Evolutionary conservation across 1,139 yeast genomes (phyloP), one percentile per base, ranked within the genome.

Genomic region (Zygoascus sp.): DNA sequence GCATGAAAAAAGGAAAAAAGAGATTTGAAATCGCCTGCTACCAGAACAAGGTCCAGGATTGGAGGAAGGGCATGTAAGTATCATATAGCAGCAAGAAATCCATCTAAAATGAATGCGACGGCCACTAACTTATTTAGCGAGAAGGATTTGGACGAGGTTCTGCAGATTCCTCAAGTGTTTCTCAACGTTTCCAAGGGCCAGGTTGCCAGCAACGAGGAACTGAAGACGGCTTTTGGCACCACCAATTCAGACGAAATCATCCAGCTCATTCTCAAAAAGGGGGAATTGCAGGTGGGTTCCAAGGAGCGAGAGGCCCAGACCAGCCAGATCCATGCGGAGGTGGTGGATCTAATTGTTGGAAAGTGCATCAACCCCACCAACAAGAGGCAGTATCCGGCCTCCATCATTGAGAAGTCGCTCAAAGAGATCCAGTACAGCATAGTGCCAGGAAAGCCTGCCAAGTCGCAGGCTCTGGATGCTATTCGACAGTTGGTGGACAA

Each of bases 11-110:
- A 63, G 96, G 69, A 27, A 87, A 87, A 62, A 86, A 87, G 66
- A 72, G 97, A 54, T 92, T 89, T 60, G 98, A 92, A 66, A 78
- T 94, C 42, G 98, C 97, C 0, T 92, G 98, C 63, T 92, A 92
- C 65, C 97, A 88, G 61, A 92, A 92, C 61, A 92, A 94, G 62
- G 97, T 92, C 10, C 97, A 90, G 62, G 98, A 92, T 66, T 92
- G 92, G 82, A 74, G 97, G 58, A 77, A 78, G 63, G 89, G 83
- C 63, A 83, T 81, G 68, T 75, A 59, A 50, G 73, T 61, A 6
- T 11, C 21, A 15, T 3, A 10, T 3, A 22, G 16, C 32, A 4
- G 39, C 17, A 20, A 7, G 7, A 20, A 5, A 11, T n/a, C 28
- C 6, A 10, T 8, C 9, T 3, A n/a, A n/a, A n/a, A n/a, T n/a